Evolutionary conservation across 768 basidiomycete genomes (phyloP), one percentile per base, ranked within the genome.

Genomic region (Mycena belliarum): DNA sequence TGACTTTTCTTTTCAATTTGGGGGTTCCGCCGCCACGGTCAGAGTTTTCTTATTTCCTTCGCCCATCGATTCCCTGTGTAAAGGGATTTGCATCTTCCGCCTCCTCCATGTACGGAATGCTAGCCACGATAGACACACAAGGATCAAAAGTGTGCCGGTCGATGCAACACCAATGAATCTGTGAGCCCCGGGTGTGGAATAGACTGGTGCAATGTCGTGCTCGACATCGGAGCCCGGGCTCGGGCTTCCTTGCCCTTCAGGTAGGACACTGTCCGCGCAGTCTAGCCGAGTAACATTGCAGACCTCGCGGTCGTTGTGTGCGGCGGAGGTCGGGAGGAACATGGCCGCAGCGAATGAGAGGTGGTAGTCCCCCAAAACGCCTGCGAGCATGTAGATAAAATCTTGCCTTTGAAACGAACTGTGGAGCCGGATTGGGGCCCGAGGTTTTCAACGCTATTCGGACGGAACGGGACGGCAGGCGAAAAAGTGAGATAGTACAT

Each of bases 151-250:
- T 29, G 68, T 70, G 16, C 63, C 66, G 37, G 79, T 78, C 66
- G 80, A 76, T 44, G 65, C 70, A 40, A 81, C 70, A 16, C 81
- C 81, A 60, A 81, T 79, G 63, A 72, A 80, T 41, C 78, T 70
- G 47, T 78, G 76, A 14, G 74, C 53, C 10, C 76, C 77, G 18
- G 72, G 70, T 26, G 61, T 62, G 23, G 66, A 66, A 49, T 64
- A 72, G 20, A 69, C 59, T 0, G 69, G 65, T 4, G 66, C 66
- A 12, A 40, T 48, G 48, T 52, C 37, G 21, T 61, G 54, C 44
- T 60, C 54, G 32, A 47, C 40, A 15, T 52, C 52, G 6, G 59
- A 45, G 14, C 38, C 57, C 21, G 62, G 49, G 20, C 47, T 50
- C 16, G 50, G 45, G 59, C 21, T 60, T 11, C 68, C 65, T 45